Evolutionary conservation across 257 asterid species (phyloP), one percentile per base, ranked within the genome.

Genomic region (Fraxinus pennsylvanica): DNA sequence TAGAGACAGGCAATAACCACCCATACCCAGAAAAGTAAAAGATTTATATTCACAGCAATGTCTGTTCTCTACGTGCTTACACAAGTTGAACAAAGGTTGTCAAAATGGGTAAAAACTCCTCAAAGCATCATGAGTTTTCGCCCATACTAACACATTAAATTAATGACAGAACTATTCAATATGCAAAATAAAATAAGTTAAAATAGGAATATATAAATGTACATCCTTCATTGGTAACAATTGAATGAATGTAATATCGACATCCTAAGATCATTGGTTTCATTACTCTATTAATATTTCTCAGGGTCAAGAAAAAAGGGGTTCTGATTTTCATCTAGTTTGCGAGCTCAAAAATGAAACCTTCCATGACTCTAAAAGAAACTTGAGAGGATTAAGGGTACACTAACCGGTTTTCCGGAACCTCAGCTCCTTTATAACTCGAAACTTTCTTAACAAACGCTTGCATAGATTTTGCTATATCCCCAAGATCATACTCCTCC

Each of bases 361-460:
- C 29, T 76, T 25, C 6, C 33, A 71, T 68, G 57, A 29, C 7
- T 32, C 9, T 2, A 35, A 38, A 33, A 36, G 30, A 73, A 72
- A 43, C 45, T 67, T 59, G 81, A 59, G 78, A 70, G 57, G 67
- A 77, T 72, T 74, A 50, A 72, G 69, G 79, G 50, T 27, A 54
- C 35, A 78, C 81, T 21, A 73, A 89, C 99, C 96, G 85, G 89
- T 85, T 90, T 72, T 86, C 83, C 0, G 97, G 97, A 84, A 93
- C 85, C 88, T 93, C 98, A 36, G 99, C 99, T 76, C 99, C 99
- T 84, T 95, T 82, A 84, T 88, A 91, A 77, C 98, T 89, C 30
- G 99, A 91, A 57, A 89, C 79, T 67, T 88, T 87, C 39, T 89
- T 78, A 74, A 95, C 88, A 87, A 95, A 95, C 67, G 87, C 89